Conservation (phyloP, 805 yeast species). For the Lipomyces starkeyi region DNA sequence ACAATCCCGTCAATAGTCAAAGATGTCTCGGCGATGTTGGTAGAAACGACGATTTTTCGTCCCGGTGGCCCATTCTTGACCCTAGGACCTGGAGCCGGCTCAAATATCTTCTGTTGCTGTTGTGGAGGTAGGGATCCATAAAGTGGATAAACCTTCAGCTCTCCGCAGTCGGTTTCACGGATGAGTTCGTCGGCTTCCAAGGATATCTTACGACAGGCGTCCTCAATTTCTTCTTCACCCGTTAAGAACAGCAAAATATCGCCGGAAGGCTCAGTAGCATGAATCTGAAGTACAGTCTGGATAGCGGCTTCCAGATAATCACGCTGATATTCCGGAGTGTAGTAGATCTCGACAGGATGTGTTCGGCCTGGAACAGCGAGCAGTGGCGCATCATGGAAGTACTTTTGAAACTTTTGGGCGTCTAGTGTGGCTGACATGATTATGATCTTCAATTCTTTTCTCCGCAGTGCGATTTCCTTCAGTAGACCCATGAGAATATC, state of each 20-base stretch:
- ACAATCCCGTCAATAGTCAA: slow-evolving; percentile 97
- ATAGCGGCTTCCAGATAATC: slow-evolving; percentile 95
- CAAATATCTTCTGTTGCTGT: slow-evolving; percentile 92
- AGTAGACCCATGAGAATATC: slow-evolving; percentile 95
- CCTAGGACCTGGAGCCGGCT: slow-evolving; percentile 81
- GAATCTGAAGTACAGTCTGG: slow-evolving; percentile 93
- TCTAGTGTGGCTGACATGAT: slow-evolving; percentile 98
- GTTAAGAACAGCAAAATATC: slow-evolving; percentile 86
- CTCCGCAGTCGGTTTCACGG: slow-evolving; percentile 91
- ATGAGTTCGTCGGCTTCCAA: slow-evolving; percentile 87
- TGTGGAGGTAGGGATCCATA: slow-evolving; percentile 97
- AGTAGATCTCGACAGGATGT: slow-evolving; percentile 94
- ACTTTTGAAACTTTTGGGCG: slow-evolving; percentile 91
- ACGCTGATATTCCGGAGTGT: slow-evolving; percentile 95
- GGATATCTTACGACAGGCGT: slow-evolving; percentile 86
- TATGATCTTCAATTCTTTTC: slow-evolving; percentile 88
- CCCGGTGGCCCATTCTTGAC: slow-evolving; percentile 87
- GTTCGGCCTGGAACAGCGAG: slow-evolving; percentile 98
- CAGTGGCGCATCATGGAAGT: slow-evolving; percentile 90
- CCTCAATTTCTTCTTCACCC: slow-evolving; percentile 98
- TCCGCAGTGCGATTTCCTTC: slow-evolving; percentile 76
- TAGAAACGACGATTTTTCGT: slow-evolving; percentile 87
- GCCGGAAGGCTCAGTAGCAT: slow-evolving; percentile 94
- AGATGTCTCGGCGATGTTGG: slow-evolving; percentile 97
- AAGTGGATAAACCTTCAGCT: slow-evolving; percentile 84